A percentile compares a stretch with the other conserved stretches of the same genome.
phyloP scores from a whole-genome alignment of 1,284 basidiomycete species.

The Boletus subluridellus region DNA sequence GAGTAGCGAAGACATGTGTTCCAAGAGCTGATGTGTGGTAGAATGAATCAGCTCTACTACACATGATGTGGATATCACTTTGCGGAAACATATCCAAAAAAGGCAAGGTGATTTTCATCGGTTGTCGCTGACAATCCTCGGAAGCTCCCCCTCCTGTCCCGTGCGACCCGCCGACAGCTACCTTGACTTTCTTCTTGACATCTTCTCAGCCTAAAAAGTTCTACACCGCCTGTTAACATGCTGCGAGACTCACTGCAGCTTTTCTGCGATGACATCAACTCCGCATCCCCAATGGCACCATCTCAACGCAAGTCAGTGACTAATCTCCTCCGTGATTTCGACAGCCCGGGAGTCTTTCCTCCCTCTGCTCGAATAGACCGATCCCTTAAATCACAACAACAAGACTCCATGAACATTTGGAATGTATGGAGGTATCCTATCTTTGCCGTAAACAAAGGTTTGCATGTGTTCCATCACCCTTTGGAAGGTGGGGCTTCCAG shows the following conservation, averaged over 20 bases:
- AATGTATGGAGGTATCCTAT: constrained; percentile 67
- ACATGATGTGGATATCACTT: not conserved
- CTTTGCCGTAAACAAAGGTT: constrained; percentile 65
- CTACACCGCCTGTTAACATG: constrained; percentile 16
- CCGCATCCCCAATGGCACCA: constrained; percentile 15
- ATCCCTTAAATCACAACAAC: constrained; percentile 53
- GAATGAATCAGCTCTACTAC: not conserved
- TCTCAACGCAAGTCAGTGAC: constrained; percentile 22
- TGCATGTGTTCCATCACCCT: constrained; percentile 14
- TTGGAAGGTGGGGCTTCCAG: not conserved
- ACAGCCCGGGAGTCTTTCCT: constrained; percentile 60
- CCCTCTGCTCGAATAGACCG: constrained; percentile 69
- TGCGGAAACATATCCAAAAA: constrained; percentile 24
- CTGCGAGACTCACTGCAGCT: constrained; percentile 25
- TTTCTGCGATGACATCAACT: constrained; percentile 14
- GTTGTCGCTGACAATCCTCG: not conserved
- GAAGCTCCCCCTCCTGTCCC: not conserved
- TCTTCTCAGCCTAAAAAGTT: not conserved
- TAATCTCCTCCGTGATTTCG: constrained; percentile 54
- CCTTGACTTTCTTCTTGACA: not conserved
- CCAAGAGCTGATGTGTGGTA: constrained; percentile 3
- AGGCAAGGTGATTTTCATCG: constrained; percentile 11
- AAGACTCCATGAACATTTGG: constrained; percentile 56
- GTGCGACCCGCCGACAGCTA: not conserved
- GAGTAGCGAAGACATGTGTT: not conserved